Base-by-base conservation (phyloP, 805 yeast genomes). In the Cyberlindnera veronae region DNA sequence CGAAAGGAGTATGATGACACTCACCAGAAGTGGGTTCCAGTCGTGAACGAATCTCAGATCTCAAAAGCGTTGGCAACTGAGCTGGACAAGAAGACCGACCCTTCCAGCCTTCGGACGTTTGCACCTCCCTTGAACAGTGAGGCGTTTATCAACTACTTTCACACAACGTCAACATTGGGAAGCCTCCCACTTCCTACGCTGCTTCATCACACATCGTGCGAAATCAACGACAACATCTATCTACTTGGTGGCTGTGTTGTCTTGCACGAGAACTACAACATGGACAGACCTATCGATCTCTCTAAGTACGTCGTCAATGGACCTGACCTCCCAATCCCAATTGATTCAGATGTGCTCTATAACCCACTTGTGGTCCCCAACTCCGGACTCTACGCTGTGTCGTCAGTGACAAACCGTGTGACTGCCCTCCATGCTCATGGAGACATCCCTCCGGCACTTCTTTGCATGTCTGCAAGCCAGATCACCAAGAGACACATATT, bases 401-500 rank as follows among this genome's bases (percentile, higher is more conserved):
- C 71, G 2, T 43, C 68, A 0, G 65, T 66, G 6, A 69, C 81
- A 1, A 61, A 62, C 36, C 56, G 69, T 8, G 39, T 71, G 6
- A 48, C 50, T 5, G 56, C 54, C 58, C 62, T 68, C 53, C 34
- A 52, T 42, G 18, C 60, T 6, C 36, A 48, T 2, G 75, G 74
- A 3, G 70, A 68, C 32, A 52, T 67, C 5, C 88, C 89, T 0
- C 72, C 75, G 4, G 71, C 80, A 3, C 51, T 81, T 15, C 53
- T 74, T 32, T 71, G 77, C 39, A 62, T 77, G 56, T 52, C 68
- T 6, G 68, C 74, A 14, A 66, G 76, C 8, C 67, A 62, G 39
- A 62, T 84, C 5, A 74, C 84, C 5, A 65, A 69, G n/a, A 61
- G 77, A 27, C 80, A 80, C 50, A 67, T 78, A 13, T 69, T 82